These are phyloP conservation scores for Plantago ovata DNA, from an alignment of 257 asterid species.

Conservation along the genomic window DNA sequence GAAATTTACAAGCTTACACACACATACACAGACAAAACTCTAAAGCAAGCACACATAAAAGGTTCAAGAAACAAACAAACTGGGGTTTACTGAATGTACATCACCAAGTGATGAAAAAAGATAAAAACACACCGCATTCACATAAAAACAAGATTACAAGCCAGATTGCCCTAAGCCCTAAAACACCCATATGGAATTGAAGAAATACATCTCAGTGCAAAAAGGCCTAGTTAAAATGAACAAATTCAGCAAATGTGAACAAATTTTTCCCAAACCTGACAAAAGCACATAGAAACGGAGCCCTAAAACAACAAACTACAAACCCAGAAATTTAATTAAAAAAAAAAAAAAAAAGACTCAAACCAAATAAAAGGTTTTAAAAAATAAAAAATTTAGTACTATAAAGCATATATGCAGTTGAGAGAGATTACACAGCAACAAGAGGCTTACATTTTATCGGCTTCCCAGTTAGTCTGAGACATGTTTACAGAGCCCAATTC, in stretches of 20 bases:
- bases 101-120: no score
- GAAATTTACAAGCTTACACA: background rate
- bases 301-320: background rate
- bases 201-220: background rate
- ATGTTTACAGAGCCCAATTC: slow-evolving; percentile 30
- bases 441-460: slow-evolving; percentile 82
- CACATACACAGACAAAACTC: background rate
- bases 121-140: no score
- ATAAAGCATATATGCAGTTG: background rate
- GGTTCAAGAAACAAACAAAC: no score
- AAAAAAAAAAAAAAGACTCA: background rate
- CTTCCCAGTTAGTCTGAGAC: slow-evolving; percentile 99
- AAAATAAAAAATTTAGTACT: no score
- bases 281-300: no score
- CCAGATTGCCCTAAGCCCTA: no score
- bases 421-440: background rate
- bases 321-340: background rate
- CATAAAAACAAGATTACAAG: no score
- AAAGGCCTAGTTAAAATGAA: background rate
- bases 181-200: background rate
- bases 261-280: no score
- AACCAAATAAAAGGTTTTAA: no score
- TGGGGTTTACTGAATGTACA: no score
- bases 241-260: background rate
- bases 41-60: no score